Evolutionary conservation across 2,329 filamentous ascomycete genomes (phyloP).

Genomic region (Peltaster fructicola): DNA sequence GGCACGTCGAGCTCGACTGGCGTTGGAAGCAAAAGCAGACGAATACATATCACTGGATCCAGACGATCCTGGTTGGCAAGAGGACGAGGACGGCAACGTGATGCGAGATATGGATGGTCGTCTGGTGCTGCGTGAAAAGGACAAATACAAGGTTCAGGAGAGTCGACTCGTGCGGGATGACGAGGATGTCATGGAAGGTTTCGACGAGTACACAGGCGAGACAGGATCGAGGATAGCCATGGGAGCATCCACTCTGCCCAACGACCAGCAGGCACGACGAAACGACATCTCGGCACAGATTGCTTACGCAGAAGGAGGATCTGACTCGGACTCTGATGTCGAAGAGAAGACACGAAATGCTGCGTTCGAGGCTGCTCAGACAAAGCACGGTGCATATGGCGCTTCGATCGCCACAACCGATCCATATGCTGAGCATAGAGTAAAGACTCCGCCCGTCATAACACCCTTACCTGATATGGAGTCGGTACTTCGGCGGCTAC

Average conservation of each 20-base stretch:
- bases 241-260: slow-evolving; percentile 43
- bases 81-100: slow-evolving; percentile 24
- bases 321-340: slow-evolving; percentile 30
- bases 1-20: slow-evolving; percentile 65
- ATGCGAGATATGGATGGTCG: slow-evolving; percentile 23
- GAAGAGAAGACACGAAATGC: slow-evolving; percentile 51
- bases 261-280: slow-evolving; percentile 31
- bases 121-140: slow-evolving; percentile 34
- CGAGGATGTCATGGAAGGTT: slow-evolving; percentile 83
- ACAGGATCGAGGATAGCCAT: slow-evolving; percentile 55
- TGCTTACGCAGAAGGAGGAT: slow-evolving; percentile 40
- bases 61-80: slow-evolving; percentile 26
- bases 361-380: slow-evolving; percentile 77
- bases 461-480: slow-evolving; percentile 59
- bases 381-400: slow-evolving; percentile 64
- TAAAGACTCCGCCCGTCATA: slow-evolving; percentile 52
- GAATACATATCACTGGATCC: slow-evolving; percentile 49
- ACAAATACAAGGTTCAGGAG: slow-evolving; percentile 38
- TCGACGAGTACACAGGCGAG: slow-evolving; percentile 69
- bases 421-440: slow-evolving; percentile 20
- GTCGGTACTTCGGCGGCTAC: slow-evolving; percentile 47
- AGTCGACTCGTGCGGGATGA: slow-evolving; percentile 68
- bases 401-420: slow-evolving; percentile 11
- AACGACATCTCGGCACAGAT: slow-evolving; percentile 74
- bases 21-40: slow-evolving; percentile 39